Conservation (phyloP, 2,329 filamentous ascomycete genomes). For the Alternaria gaisen region DNA sequence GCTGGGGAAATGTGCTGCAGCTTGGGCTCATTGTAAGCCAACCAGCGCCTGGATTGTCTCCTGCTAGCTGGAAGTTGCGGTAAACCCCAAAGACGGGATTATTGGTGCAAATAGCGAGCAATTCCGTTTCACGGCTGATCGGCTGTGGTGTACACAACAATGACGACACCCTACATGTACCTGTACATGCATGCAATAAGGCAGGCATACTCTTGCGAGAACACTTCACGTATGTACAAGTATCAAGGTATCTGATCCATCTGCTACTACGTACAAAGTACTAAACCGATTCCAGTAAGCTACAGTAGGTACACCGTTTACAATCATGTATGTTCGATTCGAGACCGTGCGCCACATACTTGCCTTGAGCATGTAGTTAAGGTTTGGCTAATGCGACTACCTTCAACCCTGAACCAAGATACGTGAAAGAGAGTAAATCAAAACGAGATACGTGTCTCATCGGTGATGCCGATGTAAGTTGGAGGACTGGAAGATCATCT, state of each 20-base stretch:
- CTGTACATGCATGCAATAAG: constrained; percentile 5
- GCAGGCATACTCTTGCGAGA: neutral
- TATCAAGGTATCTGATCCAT: constrained; percentile 6
- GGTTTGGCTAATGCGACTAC: constrained; percentile 4
- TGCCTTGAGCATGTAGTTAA: neutral
- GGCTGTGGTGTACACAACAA: neutral
- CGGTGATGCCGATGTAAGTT: constrained; percentile 2
- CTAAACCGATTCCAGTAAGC: neutral
- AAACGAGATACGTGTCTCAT: constrained; percentile 2
- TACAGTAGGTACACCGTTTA: constrained; percentile 2
- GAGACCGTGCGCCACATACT: constrained; percentile 1
- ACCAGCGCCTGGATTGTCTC: neutral
- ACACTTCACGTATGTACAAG: constrained; percentile 1
- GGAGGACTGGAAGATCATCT: constrained; percentile 1
- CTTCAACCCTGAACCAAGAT: constrained; percentile 4
- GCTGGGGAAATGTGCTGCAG: neutral
- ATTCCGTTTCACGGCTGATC: neutral
- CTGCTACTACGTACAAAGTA: neutral
- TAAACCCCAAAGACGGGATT: neutral
- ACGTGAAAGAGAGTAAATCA: constrained; percentile 4
- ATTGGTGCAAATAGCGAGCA: neutral
- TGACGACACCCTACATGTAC: constrained; percentile 2
- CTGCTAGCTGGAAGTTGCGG: neutral
- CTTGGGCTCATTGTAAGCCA: neutral
- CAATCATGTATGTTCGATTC: neutral